A percentile compares a stretch with the other conserved stretches of the same genome.
Evolutionary conservation across 2,329 filamentous ascomycete genomes (phyloP).

Genomic region (Arthrobotrys megalospora): DNA sequence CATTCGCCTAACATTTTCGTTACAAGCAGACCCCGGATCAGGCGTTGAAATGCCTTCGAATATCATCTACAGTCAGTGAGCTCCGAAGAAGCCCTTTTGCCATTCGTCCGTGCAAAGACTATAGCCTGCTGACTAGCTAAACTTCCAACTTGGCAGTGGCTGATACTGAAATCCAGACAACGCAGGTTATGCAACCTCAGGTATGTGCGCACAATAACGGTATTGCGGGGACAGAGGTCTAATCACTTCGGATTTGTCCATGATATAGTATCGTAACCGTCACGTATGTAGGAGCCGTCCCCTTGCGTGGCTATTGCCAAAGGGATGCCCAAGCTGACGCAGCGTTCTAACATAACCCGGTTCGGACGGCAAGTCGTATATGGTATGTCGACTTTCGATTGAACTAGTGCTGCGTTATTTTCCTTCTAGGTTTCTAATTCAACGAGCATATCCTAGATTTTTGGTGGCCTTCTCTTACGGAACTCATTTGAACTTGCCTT

Average conservation of each 20-base stretch:
- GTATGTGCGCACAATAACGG: slow-evolving; percentile 71
- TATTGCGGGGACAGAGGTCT: background rate
- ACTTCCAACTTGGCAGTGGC: slow-evolving; percentile 69
- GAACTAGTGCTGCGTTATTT: background rate
- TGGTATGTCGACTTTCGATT: slow-evolving; percentile 43
- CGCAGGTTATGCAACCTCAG: slow-evolving; percentile 83
- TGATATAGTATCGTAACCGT: slow-evolving; percentile 62
- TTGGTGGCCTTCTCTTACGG: slow-evolving; percentile 81
- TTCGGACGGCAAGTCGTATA: slow-evolving; percentile 47
- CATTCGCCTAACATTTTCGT: slow-evolving; percentile 37
- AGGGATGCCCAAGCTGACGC: slow-evolving; percentile 22
- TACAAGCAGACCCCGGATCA: slow-evolving; percentile 59
- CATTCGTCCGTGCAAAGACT: slow-evolving; percentile 13
- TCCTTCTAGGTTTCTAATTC: slow-evolving; percentile 1
- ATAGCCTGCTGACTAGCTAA: slow-evolving; percentile 10
- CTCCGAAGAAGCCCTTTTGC: background rate
- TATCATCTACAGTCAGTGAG: slow-evolving; percentile 72
- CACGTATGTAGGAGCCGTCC: slow-evolving; percentile 39
- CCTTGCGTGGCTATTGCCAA: background rate
- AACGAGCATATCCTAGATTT: slow-evolving; percentile 79
- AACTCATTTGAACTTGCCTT: slow-evolving; percentile 83
- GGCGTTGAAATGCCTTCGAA: slow-evolving; percentile 67
- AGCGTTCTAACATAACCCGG: background rate
- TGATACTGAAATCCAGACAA: slow-evolving; percentile 75
- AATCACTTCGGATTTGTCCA: slow-evolving; percentile 1